These are phyloP conservation scores for Lojkania enalia DNA, from an alignment of 2,329 filamentous ascomycete species.

Conservation along the genomic window DNA sequence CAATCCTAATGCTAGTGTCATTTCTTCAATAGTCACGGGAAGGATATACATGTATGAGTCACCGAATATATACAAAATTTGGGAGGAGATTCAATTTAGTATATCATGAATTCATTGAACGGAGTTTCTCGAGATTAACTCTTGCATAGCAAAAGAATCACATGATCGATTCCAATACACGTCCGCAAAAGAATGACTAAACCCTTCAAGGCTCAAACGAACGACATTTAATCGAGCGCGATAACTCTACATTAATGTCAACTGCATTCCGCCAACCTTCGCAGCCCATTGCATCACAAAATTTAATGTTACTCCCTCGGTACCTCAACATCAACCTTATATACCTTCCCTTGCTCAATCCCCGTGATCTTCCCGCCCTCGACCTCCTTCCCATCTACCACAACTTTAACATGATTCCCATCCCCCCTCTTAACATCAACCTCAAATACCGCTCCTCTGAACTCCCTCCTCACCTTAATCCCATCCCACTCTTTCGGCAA, in stretches of 20 bases:
- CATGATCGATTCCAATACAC: neutral
- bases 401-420: conserved; percentile 48
- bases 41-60: no score
- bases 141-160: neutral
- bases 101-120: no score
- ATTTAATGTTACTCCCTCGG: conserved; percentile 29
- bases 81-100: no score
- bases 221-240: neutral
- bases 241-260: neutral
- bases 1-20: no score
- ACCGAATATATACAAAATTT: no score
- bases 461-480: conserved; percentile 53
- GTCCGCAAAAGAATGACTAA: neutral
- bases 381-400: conserved; percentile 44
- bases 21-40: no score
- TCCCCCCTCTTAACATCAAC: conserved; percentile 50
- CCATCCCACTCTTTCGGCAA: conserved; percentile 56
- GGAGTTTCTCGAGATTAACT: no score
- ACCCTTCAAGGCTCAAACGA: neutral
- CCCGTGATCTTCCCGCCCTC: conserved; percentile 47
- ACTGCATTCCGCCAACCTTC: neutral
- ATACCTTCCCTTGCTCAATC: conserved; percentile 51
- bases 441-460: conserved; percentile 57
- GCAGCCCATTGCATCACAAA: neutral
- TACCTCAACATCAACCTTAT: conserved; percentile 49